Evolutionary conservation across 1,284 basidiomycete species (phyloP).

Genomic region (Melanopsichium pennsylvanicum): DNA sequence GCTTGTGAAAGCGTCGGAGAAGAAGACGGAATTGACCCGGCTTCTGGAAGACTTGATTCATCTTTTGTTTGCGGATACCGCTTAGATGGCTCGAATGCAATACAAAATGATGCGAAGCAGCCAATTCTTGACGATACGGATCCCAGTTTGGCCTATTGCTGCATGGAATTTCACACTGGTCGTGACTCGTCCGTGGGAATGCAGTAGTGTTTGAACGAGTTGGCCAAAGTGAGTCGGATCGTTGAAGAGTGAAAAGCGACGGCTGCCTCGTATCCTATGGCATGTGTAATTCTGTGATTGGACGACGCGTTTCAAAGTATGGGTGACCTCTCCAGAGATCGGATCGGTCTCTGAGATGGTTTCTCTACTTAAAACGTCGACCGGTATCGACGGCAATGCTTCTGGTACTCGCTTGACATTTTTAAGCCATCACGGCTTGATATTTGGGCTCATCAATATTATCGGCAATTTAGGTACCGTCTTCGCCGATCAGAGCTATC

Average conservation of each 20-base stretch:
- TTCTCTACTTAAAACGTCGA: constrained; percentile 69
- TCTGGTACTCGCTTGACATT: constrained; percentile 77
- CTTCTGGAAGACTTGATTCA: constrained; percentile 23
- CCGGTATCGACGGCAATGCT: constrained; percentile 72
- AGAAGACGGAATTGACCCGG: constrained; percentile 15
- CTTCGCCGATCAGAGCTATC: constrained; percentile 73
- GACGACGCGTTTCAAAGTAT: constrained; percentile 78
- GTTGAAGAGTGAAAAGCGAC: no score
- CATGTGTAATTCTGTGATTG: no score
- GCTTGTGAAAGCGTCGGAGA: constrained; percentile 20
- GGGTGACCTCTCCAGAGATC: constrained; percentile 70
- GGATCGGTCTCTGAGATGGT: constrained; percentile 51
- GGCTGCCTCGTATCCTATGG: no score
- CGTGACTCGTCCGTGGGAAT: no score
- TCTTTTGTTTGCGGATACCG: constrained; percentile 11
- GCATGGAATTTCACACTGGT: no score
- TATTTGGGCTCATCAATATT: constrained; percentile 88
- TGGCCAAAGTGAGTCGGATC: no score
- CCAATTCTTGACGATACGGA: no score
- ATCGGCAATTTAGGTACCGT: constrained; percentile 68
- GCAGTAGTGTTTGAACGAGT: no score
- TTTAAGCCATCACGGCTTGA: constrained; percentile 79
- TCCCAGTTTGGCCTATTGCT: no score
- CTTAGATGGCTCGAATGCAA: no score
- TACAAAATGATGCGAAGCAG: no score